Percentiles rank a stretch among this genome's conserved stretches.
Conservation (phyloP, 2,329 filamentous ascomycete genomes). For the Mycosphaerella sp. region DNA sequence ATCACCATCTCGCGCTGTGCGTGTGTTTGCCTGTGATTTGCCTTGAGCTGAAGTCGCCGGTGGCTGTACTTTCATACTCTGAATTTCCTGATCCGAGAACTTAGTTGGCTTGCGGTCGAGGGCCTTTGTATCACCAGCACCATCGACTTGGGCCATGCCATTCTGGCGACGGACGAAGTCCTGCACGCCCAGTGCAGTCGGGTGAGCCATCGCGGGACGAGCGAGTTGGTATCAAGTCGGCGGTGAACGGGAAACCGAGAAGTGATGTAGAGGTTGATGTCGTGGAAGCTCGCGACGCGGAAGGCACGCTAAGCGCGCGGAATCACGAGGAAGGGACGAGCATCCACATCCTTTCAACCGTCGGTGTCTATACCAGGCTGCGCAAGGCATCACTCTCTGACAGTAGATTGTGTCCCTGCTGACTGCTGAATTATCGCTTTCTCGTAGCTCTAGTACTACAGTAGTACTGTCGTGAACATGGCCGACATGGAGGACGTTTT, state of each 20-base stretch:
- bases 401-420: not conserved
- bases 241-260: not conserved
- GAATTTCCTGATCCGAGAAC: not conserved
- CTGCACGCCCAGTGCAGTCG: constrained; percentile 1
- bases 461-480: constrained; percentile 6
- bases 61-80: not conserved
- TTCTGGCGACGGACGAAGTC: constrained; percentile 10
- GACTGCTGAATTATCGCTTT: not conserved
- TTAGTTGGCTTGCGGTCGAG: not conserved
- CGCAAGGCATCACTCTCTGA: not conserved
- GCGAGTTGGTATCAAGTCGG: not conserved
- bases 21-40: not conserved
- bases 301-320: not conserved
- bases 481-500: constrained; percentile 7
- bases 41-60: not conserved
- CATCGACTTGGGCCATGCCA: constrained; percentile 1
- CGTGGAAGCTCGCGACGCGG: not conserved
- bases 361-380: not conserved
- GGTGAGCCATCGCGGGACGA: not conserved
- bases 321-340: constrained; percentile 4
- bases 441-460: no score
- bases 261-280: not conserved
- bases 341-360: constrained; percentile 5
- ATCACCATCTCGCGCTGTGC: not conserved
- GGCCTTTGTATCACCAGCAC: not conserved